phyloP scores from a whole-genome alignment of 148 eudicot species.

The Fagopyrum tataricum region DNA sequence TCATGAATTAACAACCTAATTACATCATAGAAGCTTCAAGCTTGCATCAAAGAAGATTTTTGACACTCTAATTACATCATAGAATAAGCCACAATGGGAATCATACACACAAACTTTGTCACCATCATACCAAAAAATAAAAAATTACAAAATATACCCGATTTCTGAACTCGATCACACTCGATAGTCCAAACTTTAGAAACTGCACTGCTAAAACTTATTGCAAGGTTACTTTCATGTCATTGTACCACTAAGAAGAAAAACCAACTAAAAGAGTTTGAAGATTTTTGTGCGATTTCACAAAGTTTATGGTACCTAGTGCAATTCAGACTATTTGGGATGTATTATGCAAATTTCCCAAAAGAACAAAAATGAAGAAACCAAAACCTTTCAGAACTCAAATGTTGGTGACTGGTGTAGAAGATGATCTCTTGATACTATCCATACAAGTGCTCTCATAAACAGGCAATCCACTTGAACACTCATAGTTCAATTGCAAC shows the following conservation, averaged over 20 bases:
- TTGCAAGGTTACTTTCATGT: not conserved
- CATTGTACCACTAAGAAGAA: not conserved
- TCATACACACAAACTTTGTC: not conserved
- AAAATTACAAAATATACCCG: constrained; percentile 5
- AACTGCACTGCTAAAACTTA: not conserved
- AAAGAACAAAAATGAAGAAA: not conserved
- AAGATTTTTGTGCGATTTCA: not conserved
- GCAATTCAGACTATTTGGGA: not conserved
- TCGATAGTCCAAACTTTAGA: not conserved
- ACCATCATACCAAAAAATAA: not conserved
- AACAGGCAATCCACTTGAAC: constrained; percentile 63
- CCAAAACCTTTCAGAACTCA: not conserved
- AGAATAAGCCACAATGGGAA: not conserved
- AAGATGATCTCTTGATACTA: constrained; percentile 36
- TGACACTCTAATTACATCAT: not conserved
- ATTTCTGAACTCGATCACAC: not conserved
- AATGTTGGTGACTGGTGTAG: not conserved
- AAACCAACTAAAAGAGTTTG: not conserved
- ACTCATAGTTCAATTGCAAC: constrained; percentile 36
- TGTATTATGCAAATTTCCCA: not conserved
- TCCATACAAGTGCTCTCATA: constrained; percentile 68
- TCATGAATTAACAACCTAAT: too few species aligned
- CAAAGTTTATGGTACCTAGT: not conserved
- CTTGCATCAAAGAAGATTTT: not conserved
- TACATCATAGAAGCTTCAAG: not conserved